phyloP scores from a whole-genome alignment of 2,329 filamentous ascomycete species.

The Myriosclerotinia scirpicola region DNA sequence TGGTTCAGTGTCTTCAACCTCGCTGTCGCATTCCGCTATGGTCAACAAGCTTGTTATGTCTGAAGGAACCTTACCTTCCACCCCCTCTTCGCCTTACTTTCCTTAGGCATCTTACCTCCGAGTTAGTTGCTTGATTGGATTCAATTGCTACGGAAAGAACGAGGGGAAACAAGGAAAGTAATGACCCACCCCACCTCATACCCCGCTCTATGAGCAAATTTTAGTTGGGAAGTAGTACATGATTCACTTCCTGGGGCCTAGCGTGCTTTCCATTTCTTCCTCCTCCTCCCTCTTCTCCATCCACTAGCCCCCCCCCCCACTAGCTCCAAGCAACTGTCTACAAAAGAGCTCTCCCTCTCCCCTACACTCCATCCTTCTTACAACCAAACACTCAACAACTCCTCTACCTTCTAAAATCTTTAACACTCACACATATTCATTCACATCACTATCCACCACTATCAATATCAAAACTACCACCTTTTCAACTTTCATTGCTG shows the following conservation, averaged over 20 bases:
- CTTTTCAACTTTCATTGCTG: conserved; percentile 11
- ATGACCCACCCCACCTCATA: neutral
- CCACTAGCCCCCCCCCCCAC: neutral
- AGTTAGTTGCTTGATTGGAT: conserved; percentile 1
- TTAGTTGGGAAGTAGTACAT: neutral
- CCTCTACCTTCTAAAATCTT: conserved; percentile 13
- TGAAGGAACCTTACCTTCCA: neutral
- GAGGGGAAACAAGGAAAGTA: neutral
- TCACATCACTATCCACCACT: neutral
- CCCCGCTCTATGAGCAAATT: neutral
- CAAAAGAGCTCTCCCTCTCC: neutral
- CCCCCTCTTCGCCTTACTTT: neutral
- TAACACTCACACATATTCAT: conserved; percentile 7
- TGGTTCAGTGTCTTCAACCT: neutral
- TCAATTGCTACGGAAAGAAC: neutral
- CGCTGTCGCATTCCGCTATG: neutral
- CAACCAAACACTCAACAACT: neutral
- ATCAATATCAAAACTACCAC: conserved; percentile 10
- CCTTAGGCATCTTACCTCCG: neutral
- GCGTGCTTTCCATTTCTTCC: neutral
- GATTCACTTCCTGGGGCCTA: neutral
- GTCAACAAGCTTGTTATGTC: neutral
- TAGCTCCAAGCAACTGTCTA: neutral
- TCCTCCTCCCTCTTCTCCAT: neutral
- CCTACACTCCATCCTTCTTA: conserved; percentile 4